Conservation (phyloP, 495 filamentous ascomycete species). For the Hyaloscypha bicolor region DNA sequence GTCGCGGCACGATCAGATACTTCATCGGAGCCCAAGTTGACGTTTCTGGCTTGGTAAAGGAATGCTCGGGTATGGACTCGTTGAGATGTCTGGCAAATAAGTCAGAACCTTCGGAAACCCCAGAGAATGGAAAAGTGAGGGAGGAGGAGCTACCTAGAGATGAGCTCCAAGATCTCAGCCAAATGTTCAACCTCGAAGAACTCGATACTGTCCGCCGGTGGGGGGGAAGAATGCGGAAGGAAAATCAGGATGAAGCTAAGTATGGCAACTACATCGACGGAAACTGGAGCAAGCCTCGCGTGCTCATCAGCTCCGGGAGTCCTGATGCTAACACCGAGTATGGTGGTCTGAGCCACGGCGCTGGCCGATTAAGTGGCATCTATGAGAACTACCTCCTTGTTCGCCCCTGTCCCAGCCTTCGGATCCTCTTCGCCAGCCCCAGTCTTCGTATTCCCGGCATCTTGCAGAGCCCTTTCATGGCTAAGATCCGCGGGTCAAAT, state of each 20-base stretch:
- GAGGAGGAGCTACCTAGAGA: constrained; percentile 33
- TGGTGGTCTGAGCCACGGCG: constrained; percentile 15
- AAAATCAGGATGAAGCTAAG: constrained; percentile 46
- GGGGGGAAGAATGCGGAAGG: constrained; percentile 58
- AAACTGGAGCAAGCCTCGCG: constrained; percentile 40
- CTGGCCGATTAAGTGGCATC: constrained; percentile 42
- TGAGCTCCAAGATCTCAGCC: constrained; percentile 53
- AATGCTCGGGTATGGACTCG: constrained; percentile 58
- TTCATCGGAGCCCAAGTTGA: constrained; percentile 67
- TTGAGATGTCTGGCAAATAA: constrained; percentile 47
- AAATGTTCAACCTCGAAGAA: constrained; percentile 64
- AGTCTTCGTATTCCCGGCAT: constrained; percentile 66
- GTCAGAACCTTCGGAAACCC: constrained; percentile 28
- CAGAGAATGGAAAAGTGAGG: constrained; percentile 25
- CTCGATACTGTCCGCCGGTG: constrained; percentile 56
- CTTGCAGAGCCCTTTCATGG: constrained; percentile 62
- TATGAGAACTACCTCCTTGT: constrained; percentile 64
- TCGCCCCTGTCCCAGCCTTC: constrained; percentile 60
- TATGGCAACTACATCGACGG: constrained; percentile 30
- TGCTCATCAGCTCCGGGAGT: constrained; percentile 41
- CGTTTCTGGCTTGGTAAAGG: constrained; percentile 59
- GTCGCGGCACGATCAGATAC: constrained; percentile 57
- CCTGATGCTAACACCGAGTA: constrained; percentile 10
- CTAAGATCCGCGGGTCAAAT: constrained; percentile 57
- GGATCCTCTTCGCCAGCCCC: constrained; percentile 67